Conservation (phyloP, 2,329 filamentous ascomycete genomes). For the Talaromyces rugulosus region DNA sequence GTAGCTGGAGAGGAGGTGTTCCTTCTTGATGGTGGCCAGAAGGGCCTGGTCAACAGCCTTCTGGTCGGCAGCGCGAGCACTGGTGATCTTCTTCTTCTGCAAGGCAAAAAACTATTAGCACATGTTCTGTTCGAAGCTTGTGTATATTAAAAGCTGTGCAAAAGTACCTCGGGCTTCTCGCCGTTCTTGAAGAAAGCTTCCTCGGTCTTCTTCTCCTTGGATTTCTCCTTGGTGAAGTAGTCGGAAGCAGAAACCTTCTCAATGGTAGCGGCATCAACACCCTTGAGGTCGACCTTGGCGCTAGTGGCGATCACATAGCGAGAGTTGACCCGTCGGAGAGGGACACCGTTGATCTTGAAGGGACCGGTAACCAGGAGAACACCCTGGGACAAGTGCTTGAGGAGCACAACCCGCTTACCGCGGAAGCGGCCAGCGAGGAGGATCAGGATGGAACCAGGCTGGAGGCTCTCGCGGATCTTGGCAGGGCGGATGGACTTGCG, state of each 20-base stretch:
- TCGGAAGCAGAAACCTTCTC: slow-evolving; percentile 84
- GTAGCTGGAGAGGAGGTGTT: slow-evolving; percentile 89
- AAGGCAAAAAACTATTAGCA: slow-evolving; percentile 9
- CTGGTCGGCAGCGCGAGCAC: slow-evolving; percentile 91
- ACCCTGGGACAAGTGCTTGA: slow-evolving; percentile 96
- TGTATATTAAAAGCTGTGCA: not conserved
- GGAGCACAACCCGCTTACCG: slow-evolving; percentile 98
- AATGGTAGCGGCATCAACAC: slow-evolving; percentile 66
- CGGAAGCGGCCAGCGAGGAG: slow-evolving; percentile 99
- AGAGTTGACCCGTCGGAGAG: slow-evolving; percentile 69
- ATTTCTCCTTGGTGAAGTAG: slow-evolving; percentile 98
- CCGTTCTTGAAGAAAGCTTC: slow-evolving; percentile 99
- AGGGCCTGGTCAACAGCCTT: slow-evolving; percentile 98
- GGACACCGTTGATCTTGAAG: slow-evolving; percentile 99
- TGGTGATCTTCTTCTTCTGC: slow-evolving; percentile 96
- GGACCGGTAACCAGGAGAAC: slow-evolving; percentile 98
- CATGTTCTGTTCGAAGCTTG: not conserved
- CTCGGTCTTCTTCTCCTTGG: slow-evolving; percentile 88
- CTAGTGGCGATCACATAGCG: slow-evolving; percentile 50
- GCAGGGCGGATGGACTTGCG: slow-evolving; percentile 90
- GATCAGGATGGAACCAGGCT: slow-evolving; percentile 95
- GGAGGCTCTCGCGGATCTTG: slow-evolving; percentile 81
- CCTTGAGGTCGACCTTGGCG: slow-evolving; percentile 58
- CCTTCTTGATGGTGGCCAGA: slow-evolving; percentile 96
- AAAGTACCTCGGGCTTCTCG: slow-evolving; percentile 90